A percentile compares a stretch with the other conserved stretches of the same genome.
phyloP scores from a whole-genome alignment of 495 filamentous ascomycete species.

The Lentithecium fluviatile region DNA sequence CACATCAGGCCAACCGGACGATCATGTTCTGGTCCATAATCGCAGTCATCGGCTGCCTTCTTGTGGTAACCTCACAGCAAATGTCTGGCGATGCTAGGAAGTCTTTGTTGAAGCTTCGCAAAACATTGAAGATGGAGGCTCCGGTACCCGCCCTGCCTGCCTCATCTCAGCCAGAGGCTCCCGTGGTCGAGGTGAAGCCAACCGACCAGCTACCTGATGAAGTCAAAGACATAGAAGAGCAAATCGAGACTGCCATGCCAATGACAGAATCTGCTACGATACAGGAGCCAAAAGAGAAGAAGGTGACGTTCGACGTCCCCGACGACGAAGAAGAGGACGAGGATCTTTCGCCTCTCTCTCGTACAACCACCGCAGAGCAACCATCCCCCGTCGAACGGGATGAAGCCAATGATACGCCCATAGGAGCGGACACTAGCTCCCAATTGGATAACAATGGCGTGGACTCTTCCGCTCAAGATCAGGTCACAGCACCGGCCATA shows the following conservation, averaged over 20 bases:
- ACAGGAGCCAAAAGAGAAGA: slow-evolving; percentile 13
- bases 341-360: slow-evolving; percentile 15
- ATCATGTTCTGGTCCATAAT: slow-evolving; percentile 2
- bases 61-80: too few relatives aligned
- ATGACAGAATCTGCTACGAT: background rate
- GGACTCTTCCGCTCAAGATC: background rate
- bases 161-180: background rate
- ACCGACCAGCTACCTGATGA: background rate
- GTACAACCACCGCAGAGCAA: slow-evolving; percentile 29
- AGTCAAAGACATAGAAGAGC: background rate
- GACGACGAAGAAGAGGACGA: slow-evolving; percentile 29
- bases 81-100: too few relatives aligned
- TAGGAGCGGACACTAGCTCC: too few relatives aligned
- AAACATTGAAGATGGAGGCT: slow-evolving; percentile 2
- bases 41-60: too few relatives aligned
- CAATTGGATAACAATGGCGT: too few relatives aligned
- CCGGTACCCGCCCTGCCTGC: background rate
- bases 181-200: background rate
- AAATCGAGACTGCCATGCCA: background rate
- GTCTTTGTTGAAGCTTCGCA: slow-evolving; percentile 2
- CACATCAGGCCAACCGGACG: background rate
- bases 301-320: slow-evolving; percentile 30
- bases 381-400: slow-evolving; percentile 4
- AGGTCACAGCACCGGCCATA: slow-evolving; percentile 17
- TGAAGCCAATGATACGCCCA: background rate